A percentile compares a stretch with the other conserved stretches of the same genome.
phyloP scores from a whole-genome alignment of 2,329 filamentous ascomycete genomes.

The Cladosporium oxysporum region DNA sequence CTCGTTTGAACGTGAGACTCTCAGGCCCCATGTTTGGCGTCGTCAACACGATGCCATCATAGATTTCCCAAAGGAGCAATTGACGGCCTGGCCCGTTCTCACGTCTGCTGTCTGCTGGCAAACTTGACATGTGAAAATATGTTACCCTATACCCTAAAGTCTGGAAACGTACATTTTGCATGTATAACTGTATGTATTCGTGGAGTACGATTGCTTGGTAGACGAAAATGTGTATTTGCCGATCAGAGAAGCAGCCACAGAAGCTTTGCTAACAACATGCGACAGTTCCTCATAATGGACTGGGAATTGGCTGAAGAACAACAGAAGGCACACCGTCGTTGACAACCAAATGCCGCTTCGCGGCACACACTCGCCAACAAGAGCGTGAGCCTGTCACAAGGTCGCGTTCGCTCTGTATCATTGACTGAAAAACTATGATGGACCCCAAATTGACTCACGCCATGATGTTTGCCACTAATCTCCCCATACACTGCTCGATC shows the following conservation, averaged over 20 bases:
- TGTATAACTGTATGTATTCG: background rate
- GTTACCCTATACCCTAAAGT: background rate
- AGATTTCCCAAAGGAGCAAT: background rate
- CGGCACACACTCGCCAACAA: background rate
- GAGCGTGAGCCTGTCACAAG: background rate
- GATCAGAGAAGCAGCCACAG: background rate
- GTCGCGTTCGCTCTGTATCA: background rate
- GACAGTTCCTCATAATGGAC: background rate
- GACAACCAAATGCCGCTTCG: background rate
- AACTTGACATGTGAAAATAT: background rate
- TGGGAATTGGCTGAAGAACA: background rate
- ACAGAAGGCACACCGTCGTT: too few species aligned
- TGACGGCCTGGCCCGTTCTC: background rate
- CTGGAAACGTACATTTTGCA: background rate
- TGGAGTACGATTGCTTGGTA: too few species aligned
- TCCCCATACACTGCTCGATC: background rate
- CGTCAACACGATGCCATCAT: slow-evolving; percentile 12
- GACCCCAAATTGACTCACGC: background rate
- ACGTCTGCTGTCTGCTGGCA: background rate
- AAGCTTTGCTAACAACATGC: background rate
- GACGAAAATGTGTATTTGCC: background rate
- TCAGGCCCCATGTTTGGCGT: background rate
- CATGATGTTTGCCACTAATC: background rate
- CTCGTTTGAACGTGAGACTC: background rate
- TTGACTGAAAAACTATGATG: background rate